Evolutionary conservation across 2,329 filamentous ascomycete species (phyloP), one percentile per base, ranked within the genome.

Genomic region (Cladophialophora exuberans): DNA sequence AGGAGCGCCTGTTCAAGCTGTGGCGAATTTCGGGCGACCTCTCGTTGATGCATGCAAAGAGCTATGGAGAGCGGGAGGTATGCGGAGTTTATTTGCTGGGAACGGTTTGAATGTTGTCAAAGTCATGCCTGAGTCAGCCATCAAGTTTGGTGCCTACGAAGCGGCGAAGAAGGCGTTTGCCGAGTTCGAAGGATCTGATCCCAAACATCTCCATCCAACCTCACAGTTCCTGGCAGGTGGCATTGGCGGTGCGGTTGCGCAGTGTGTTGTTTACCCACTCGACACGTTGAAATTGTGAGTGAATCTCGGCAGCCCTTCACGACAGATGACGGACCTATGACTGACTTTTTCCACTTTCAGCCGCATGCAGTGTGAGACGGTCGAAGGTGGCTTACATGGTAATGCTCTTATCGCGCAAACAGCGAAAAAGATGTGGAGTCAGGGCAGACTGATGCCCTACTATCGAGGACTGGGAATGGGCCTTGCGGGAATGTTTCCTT

Each of bases 71-170:
- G 86, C 90, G 11, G 94, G 94, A 51, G 94, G 94, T 2, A 77
- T 96, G 56, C 83, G 89, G 54, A 95, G 91, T 69, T 85, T 97
- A 63, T 99, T 97, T 75, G 92, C 93, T 63, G 94, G 94, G 31
- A 99, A 99, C 67, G 94, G 94, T 3, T 78, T 99, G 64, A 99
- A 99, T 65, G 91, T 99, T 2, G 73, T 97, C 67, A 99, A 99
- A 73, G 94, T 99, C 57, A 96, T 97, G 90, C 94, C 94, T 0
- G 94, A 99, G 75, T 97, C 93, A 23, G 93, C 94, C 22, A 96
- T 99, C 69, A 96, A 97, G 73, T 99, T 99, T 70, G 94, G 94
- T 57, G 93, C 92, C 17, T 99, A 97, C 69, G 94, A 99, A 83
- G 91, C 90, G 47, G 88, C 91, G 6, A 99, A 97, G 78, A 86